A percentile compares a stretch with the other conserved stretches of the same genome.
These are phyloP conservation scores for Penicillium sp. DNA, from an alignment of 2,329 filamentous ascomycete species.

Conservation along the genomic window DNA sequence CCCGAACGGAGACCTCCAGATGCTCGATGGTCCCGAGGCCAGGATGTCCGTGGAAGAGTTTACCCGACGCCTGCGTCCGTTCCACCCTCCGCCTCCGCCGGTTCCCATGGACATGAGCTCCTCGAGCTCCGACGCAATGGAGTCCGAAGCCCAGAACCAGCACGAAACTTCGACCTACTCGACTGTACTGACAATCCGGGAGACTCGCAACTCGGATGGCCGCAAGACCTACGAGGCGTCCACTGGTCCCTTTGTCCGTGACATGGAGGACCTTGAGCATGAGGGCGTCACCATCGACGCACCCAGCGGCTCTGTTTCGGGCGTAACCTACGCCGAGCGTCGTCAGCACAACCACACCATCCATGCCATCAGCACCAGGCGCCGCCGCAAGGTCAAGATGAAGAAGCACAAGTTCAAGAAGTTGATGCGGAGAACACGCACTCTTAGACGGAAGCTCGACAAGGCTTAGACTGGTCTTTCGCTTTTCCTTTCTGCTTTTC, in stretches of 20 bases:
- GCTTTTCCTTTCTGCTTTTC: constrained; percentile 10
- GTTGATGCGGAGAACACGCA: constrained; percentile 87
- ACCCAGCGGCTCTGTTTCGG: constrained; percentile 39
- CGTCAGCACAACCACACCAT: constrained; percentile 59
- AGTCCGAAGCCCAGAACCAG: constrained; percentile 36
- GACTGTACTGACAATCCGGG: constrained; percentile 51
- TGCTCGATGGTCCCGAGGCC: constrained; percentile 54
- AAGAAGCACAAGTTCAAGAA: constrained; percentile 99
- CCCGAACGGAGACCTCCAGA: constrained; percentile 39
- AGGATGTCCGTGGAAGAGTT: constrained; percentile 65
- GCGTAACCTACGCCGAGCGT: constrained; percentile 60
- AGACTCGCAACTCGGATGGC: constrained; percentile 49
- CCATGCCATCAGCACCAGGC: constrained; percentile 82
- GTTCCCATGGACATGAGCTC: constrained; percentile 48
- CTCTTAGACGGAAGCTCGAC: constrained; percentile 78
- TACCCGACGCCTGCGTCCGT: constrained; percentile 69
- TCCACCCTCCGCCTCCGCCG: constrained; percentile 78
- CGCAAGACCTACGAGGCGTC: constrained; percentile 50
- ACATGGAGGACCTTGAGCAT: constrained; percentile 36
- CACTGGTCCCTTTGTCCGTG: constrained; percentile 48
- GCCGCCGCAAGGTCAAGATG: constrained; percentile 94
- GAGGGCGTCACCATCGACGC: constrained; percentile 52
- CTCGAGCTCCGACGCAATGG: constrained; percentile 21
- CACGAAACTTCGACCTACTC: constrained; percentile 43
- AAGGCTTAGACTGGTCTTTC: constrained; percentile 43